Evolutionary conservation across 2,329 filamentous ascomycete species (phyloP), one percentile per base, ranked within the genome.

Genomic region (Hymenoscyphus fraxineus): DNA sequence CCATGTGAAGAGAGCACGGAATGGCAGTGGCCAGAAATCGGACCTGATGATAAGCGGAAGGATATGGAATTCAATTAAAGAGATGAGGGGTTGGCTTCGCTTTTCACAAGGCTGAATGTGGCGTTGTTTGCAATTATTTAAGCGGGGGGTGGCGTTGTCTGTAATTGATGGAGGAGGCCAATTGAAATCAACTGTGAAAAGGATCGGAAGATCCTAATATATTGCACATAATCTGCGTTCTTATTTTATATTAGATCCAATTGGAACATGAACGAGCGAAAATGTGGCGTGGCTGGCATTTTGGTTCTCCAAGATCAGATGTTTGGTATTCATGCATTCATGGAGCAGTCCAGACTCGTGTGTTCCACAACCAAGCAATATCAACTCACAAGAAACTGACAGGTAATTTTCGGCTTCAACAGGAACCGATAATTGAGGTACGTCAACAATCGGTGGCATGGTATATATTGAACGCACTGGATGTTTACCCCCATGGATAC

Each of bases 1-100:
- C 2, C 22, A 41, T 31, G 55, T 54, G 61, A 35, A 35, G 61
- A 63, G 16, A 63, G 59, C 13, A 13, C 16, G 10, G 39, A 63
- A 38, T 63, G 61, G 61, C 16, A 63, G 16, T 63, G 61, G 61
- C 61, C 61, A 4, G 61, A 63, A 51, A 16, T 56, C 15, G 51
- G 51, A n/a, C 27, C 32, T 15, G 31, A 57, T 4, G 47, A 54
- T 9, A 38, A 10, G 27, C 13, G 13, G 32, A 27, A 38, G 27
- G 55, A 57, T n/a, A 38, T 57, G 32, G 55, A 57, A 16, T 57
- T 57, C 55, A 57, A 57, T 38, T 38, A 54, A 54, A 54, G 22
- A 2, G 22, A 3, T 12, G 55, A 57, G 55, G 55, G 31, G 55
- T 16, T 57, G 15, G 54, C 15, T 15, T 22, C 31, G 22, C 51